A percentile compares a stretch with the other conserved stretches of the same genome.
phyloP scores from a whole-genome alignment of 352 stramenopile species.

The Globisporangium solare region DNA sequence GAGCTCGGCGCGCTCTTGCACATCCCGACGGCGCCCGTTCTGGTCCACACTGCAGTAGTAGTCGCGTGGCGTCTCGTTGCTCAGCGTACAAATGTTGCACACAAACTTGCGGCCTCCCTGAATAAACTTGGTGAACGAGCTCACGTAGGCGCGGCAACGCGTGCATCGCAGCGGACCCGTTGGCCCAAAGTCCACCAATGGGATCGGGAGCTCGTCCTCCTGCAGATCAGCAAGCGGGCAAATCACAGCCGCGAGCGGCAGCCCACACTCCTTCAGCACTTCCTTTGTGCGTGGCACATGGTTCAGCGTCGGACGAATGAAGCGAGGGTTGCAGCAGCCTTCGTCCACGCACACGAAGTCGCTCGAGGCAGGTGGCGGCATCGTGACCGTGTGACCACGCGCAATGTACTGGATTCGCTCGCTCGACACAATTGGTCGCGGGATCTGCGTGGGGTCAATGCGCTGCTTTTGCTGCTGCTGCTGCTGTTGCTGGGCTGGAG shows the following conservation, averaged over 20 bases:
- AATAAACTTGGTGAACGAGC: constrained; percentile 86
- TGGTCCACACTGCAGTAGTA: constrained; percentile 89
- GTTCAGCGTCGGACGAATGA: constrained; percentile 86
- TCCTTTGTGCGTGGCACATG: constrained; percentile 75
- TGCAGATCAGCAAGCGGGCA: constrained; percentile 78
- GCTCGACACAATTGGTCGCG: constrained; percentile 60
- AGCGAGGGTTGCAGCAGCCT: constrained; percentile 85
- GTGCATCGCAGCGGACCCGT: constrained; percentile 79
- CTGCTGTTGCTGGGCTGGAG: constrained; percentile 37
- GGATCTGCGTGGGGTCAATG: constrained; percentile 87
- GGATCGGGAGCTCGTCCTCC: constrained; percentile 79
- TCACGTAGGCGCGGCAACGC: constrained; percentile 84
- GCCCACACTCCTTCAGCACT: constrained; percentile 65
- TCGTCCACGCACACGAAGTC: constrained; percentile 83
- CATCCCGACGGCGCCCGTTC: constrained; percentile 75
- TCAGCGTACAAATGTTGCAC: constrained; percentile 86
- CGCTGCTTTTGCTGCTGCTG: constrained; percentile 64
- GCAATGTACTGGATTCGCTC: constrained; percentile 76
- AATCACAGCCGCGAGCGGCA: constrained; percentile 80
- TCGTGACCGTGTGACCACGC: constrained; percentile 75
- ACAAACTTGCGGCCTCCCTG: constrained; percentile 81
- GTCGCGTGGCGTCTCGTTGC: constrained; percentile 80
- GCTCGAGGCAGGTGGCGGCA: constrained; percentile 69
- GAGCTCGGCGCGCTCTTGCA: constrained; percentile 76
- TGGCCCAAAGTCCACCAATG: constrained; percentile 82